Evolutionary conservation across 2,329 filamentous ascomycete species (phyloP).

Genomic region (Eurotiales sp.): DNA sequence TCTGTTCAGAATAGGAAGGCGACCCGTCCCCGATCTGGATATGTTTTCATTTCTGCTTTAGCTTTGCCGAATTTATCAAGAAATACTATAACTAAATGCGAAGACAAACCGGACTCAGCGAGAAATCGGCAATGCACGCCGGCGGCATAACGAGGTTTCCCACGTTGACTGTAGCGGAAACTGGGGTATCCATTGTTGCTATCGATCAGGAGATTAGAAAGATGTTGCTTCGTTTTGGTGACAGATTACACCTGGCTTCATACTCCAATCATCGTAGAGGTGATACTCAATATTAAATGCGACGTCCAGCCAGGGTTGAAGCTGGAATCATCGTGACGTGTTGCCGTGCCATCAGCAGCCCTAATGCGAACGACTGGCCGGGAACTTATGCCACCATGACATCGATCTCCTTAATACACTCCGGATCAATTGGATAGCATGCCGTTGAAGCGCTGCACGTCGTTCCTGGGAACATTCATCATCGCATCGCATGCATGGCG

Average conservation of each 20-base stretch:
- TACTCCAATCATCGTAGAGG: not conserved
- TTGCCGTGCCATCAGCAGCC: not conserved
- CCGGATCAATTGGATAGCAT: not conserved
- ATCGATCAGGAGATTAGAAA: too few species aligned
- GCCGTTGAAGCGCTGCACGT: not conserved
- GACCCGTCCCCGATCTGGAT: conserved; percentile 64
- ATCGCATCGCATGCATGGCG: too few species aligned
- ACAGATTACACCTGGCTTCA: too few species aligned
- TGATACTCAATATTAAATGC: not conserved
- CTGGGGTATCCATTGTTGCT: not conserved
- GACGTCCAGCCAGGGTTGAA: not conserved
- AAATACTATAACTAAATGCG: not conserved
- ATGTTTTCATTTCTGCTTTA: not conserved
- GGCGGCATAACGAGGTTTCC: conserved; percentile 53
- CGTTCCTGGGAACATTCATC: too few species aligned
- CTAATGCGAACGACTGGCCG: not conserved
- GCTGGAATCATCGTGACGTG: not conserved
- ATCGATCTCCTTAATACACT: not conserved
- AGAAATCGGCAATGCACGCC: conserved; percentile 79
- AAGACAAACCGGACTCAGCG: conserved; percentile 62
- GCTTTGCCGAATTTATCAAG: not conserved
- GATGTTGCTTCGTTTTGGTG: too few species aligned
- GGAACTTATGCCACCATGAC: not conserved
- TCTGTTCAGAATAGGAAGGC: conserved; percentile 70
- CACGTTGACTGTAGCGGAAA: conserved; percentile 3